Evolutionary conservation across 2,329 filamentous ascomycete species (phyloP).

Genomic region (Albifimbria verrucaria): DNA sequence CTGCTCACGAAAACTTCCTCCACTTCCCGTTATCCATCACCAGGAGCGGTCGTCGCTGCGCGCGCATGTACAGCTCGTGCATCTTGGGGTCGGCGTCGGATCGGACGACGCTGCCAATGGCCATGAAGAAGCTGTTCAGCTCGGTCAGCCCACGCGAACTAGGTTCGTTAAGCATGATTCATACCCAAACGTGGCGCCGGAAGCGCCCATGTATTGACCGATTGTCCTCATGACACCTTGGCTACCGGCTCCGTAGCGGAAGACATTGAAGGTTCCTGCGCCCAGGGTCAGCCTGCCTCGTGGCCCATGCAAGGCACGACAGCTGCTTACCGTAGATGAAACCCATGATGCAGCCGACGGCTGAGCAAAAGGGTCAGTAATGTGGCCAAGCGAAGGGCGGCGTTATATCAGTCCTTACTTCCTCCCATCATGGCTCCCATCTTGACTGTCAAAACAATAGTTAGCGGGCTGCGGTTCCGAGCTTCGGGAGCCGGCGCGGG

Average conservation of each 20-base stretch:
- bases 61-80: conserved; percentile 71
- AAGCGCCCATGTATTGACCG: conserved; percentile 95
- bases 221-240: conserved; percentile 93
- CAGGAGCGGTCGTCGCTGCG: conserved; percentile 72
- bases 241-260: conserved; percentile 87
- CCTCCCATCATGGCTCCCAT: conserved; percentile 99
- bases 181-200: conserved; percentile 93
- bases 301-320: background rate
- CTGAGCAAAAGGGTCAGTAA: conserved; percentile 47
- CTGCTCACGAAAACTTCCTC: conserved; percentile 18
- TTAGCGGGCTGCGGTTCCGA: conserved; percentile 12
- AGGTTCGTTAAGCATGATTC: conserved; percentile 3
- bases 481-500: conserved; percentile 5
- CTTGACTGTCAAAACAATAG: conserved; percentile 47
- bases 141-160: conserved; percentile 14
- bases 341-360: conserved; percentile 92
- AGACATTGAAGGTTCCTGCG: conserved; percentile 85
- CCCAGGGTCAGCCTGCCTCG: conserved; percentile 11
- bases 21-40: conserved; percentile 35
- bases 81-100: conserved; percentile 79
- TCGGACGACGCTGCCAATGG: conserved; percentile 93
- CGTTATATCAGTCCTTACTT: conserved; percentile 61
- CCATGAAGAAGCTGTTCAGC: conserved; percentile 82
- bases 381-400: background rate
- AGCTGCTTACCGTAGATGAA: conserved; percentile 80